A percentile compares a stretch with the other conserved stretches of the same genome.
Evolutionary conservation across 768 basidiomycete species (phyloP).

Genomic region (Lactarius psammicola): DNA sequence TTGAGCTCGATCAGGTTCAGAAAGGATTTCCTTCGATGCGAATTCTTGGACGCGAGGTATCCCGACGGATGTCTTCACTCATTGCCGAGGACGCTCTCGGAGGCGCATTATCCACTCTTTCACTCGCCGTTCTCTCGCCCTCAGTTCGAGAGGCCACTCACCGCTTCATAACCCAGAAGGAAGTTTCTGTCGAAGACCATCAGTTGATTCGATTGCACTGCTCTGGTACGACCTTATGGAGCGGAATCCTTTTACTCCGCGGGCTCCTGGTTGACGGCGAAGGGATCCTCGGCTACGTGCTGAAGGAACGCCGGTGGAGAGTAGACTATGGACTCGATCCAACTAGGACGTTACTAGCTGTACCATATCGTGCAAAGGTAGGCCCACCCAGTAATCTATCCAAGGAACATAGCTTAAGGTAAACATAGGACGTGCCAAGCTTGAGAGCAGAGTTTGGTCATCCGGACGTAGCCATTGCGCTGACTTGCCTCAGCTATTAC

Average conservation of each 20-base stretch:
- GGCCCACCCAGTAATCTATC: background rate
- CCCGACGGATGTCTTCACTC: background rate
- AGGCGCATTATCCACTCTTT: background rate
- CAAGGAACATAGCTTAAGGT: background rate
- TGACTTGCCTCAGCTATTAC: conserved; percentile 51
- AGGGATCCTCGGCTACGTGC: no score
- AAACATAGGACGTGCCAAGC: no score
- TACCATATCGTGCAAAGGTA: conserved; percentile 49
- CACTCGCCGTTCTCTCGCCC: no score
- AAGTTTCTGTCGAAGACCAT: no score
- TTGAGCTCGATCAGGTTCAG: background rate
- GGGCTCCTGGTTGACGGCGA: no score
- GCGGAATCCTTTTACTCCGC: no score
- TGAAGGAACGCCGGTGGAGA: conserved; percentile 46
- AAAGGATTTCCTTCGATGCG: conserved; percentile 6
- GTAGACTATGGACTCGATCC: conserved; percentile 51
- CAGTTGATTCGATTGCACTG: no score
- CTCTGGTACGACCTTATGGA: no score
- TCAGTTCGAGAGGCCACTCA: no score
- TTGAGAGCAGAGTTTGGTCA: no score
- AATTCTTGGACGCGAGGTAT: background rate
- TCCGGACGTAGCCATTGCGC: conserved; percentile 41
- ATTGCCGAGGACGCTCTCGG: conserved; percentile 2
- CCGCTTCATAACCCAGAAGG: no score
- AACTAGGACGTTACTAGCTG: conserved; percentile 45